Conservation (phyloP, 345 rosid species). For the Excoecaria cochinchinensis region DNA sequence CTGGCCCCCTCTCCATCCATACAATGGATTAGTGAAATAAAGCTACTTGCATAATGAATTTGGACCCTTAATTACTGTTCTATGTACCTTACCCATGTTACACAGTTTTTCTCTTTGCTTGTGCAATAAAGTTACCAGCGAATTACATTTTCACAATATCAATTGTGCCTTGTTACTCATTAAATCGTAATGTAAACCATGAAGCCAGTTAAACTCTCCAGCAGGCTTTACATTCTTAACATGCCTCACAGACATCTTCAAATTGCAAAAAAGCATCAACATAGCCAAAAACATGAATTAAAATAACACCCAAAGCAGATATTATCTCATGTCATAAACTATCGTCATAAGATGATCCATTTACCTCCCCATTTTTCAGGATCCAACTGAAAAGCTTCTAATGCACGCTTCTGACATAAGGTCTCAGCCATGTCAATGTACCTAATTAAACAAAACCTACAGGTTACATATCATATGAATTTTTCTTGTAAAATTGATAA, state of each 20-base stretch:
- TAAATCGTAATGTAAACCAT: background rate
- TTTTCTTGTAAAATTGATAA: background rate
- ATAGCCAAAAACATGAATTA: background rate
- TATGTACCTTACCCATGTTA: background rate
- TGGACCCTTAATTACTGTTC: background rate
- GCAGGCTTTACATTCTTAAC: background rate
- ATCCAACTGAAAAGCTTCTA: slow-evolving; percentile 82
- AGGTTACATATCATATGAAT: slow-evolving; percentile 2
- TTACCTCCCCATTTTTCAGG: slow-evolving; percentile 97
- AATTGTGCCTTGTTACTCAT: background rate
- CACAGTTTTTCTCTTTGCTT: background rate
- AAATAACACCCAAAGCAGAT: too few species aligned
- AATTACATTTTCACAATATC: background rate
- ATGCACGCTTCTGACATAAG: slow-evolving; percentile 85
- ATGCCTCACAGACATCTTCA: background rate
- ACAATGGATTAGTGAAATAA: background rate
- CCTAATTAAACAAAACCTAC: slow-evolving; percentile 35
- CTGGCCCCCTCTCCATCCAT: background rate
- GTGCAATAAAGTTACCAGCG: background rate
- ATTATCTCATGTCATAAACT: background rate
- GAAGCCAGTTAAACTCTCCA: background rate
- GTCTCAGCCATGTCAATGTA: slow-evolving; percentile 94
- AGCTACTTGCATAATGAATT: background rate
- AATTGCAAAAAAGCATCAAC: background rate
- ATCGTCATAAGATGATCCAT: background rate